Percentiles rank a stretch among this genome's conserved stretches.
Conservation (phyloP, 768 basidiomycete species). For the Termitomyces titanicus region DNA sequence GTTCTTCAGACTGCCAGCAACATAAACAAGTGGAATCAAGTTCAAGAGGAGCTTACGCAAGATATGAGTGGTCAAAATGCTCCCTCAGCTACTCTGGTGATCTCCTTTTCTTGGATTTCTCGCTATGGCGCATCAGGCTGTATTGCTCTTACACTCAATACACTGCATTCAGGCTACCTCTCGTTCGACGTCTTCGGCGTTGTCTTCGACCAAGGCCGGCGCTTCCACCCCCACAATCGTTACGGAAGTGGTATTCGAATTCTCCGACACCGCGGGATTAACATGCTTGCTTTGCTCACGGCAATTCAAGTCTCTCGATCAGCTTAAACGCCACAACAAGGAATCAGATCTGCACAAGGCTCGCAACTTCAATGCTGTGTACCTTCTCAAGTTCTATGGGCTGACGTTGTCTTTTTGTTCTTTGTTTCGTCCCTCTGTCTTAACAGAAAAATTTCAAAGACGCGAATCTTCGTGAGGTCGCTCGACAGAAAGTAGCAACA, state of each 20-base stretch:
- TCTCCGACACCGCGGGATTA: slow-evolving; percentile 68
- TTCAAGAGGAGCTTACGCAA: slow-evolving; percentile 80
- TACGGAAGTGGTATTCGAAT: slow-evolving; percentile 71
- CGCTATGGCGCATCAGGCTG: slow-evolving; percentile 16
- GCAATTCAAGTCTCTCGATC: slow-evolving; percentile 86
- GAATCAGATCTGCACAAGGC: slow-evolving; percentile 97
- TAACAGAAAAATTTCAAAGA: slow-evolving; percentile 85
- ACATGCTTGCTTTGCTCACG: slow-evolving; percentile 90
- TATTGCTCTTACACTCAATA: slow-evolving; percentile 24
- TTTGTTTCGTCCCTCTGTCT: slow-evolving; percentile 9
- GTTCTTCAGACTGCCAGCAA: slow-evolving; percentile 71
- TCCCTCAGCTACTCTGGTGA: slow-evolving; percentile 29
- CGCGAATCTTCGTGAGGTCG: slow-evolving; percentile 63
- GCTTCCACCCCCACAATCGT: slow-evolving; percentile 12
- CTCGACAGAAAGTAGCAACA: slow-evolving; percentile 60
- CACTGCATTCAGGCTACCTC: slow-evolving; percentile 23
- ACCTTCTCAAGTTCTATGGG: slow-evolving; percentile 18
- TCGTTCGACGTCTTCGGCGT: slow-evolving; percentile 15
- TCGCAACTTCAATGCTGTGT: slow-evolving; percentile 41
- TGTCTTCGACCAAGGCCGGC: slow-evolving; percentile 14
- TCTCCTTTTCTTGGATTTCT: slow-evolving; percentile 24
- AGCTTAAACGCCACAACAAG: slow-evolving; percentile 85
- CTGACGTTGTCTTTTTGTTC: slow-evolving; percentile 29
- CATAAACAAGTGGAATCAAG: slow-evolving; percentile 97
- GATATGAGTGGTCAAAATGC: slow-evolving; percentile 25